Base-by-base conservation (phyloP, 208 protist genomes). In the Crithidia bombi region DNA sequence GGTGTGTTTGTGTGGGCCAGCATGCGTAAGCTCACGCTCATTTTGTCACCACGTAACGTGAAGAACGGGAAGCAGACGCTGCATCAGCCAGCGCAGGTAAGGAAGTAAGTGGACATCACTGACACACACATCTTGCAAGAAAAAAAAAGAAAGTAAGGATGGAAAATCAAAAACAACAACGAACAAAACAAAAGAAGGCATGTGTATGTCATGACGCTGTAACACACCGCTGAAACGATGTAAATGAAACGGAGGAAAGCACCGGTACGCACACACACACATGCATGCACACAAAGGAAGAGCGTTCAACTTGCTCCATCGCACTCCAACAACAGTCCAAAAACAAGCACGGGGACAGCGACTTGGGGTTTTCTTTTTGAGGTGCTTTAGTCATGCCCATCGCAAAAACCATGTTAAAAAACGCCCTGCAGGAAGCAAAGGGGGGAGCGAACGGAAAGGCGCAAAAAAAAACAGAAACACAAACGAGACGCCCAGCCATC, bases 221-320 rank as follows among this genome's bases (percentile, higher is more conserved):
- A n/a, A n/a, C 14, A 52, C 5, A n/a, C n/a, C 7, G 15, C 25
- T 32, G 25, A 30, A 52, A 5, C 3, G 25, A 25, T 32, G 23
- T 25, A 7, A 25, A 25, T 32, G 21, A 25, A 15, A 2, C 10
- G 25, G 5, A 52, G 47, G 5, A 52, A 25, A 30, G 5, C 5
- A 32, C 5, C 2, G 9, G 7, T 19, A 38, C 5, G 2, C n/a
- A 38, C 14, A 19, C 2, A 47, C 12, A 12, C 36, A 12, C 36
- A 41, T 41, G 36, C 36, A 41, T 41, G 12, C 36, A 15, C 32
- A 5, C 14, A 54, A 54, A 25, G 32, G 32, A 54, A 32, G 51
- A 28, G 51, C 51, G 25, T 57, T 57, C 51, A 57, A 57, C 51
- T 57, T 17, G 51, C 51, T 23, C 51, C 23, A 17, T 50, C n/a